phyloP scores from a whole-genome alignment of 2,329 filamentous ascomycete genomes.

The Nakataea oryzae region DNA sequence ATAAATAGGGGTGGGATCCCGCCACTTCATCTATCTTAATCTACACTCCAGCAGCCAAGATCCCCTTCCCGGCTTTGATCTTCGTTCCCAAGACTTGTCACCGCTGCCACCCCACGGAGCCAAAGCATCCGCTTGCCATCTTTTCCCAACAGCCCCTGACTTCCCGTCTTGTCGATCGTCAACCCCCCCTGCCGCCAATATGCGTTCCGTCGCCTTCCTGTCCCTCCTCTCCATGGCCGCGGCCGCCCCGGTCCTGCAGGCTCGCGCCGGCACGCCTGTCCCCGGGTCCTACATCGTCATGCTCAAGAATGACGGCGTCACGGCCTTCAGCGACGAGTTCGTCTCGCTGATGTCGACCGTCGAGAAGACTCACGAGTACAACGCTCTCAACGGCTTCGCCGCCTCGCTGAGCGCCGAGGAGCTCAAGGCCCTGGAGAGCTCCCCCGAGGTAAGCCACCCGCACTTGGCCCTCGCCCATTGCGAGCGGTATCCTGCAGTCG shows the following conservation, averaged over 20 bases:
- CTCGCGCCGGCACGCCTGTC: constrained; percentile 22
- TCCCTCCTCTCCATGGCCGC: constrained; percentile 1
- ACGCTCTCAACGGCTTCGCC: constrained; percentile 18
- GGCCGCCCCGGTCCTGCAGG: constrained; percentile 23
- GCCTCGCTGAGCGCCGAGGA: constrained; percentile 10
- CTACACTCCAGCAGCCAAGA: constrained; percentile 1
- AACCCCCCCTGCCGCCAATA: not conserved
- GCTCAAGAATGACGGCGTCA: constrained; percentile 22
- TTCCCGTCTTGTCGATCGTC: not conserved
- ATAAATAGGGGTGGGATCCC: constrained; percentile 1
- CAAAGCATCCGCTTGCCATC: not conserved
- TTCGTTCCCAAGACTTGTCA: not conserved
- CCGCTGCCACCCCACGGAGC: not conserved
- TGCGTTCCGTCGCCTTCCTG: constrained; percentile 1
- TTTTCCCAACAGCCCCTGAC: not conserved
- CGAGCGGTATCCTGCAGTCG: not conserved
- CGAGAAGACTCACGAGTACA: constrained; percentile 11
- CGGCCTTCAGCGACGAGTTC: constrained; percentile 15
- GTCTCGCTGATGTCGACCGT: constrained; percentile 9
- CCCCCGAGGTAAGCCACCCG: constrained; percentile 12
- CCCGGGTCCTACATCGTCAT: constrained; percentile 33
- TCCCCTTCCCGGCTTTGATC: not conserved
- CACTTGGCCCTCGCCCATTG: no score
- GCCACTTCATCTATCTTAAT: constrained; percentile 1
- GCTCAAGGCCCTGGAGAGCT: constrained; percentile 12